These are phyloP conservation scores for Trypanosomatidae sp. DNA, from an alignment of 208 protist species.

Conservation along the genomic window DNA sequence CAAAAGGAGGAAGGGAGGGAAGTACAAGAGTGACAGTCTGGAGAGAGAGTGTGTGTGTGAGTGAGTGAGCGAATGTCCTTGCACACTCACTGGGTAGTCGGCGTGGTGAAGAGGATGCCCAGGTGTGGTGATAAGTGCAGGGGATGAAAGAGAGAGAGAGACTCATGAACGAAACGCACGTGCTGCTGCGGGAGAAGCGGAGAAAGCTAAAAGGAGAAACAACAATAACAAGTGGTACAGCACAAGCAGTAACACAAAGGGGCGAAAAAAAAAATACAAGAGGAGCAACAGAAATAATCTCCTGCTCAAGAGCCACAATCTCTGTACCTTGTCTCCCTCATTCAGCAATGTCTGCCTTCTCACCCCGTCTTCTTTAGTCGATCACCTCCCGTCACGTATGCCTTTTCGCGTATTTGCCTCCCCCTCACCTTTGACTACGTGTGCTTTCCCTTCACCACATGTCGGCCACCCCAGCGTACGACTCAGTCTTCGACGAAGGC, in stretches of 20 bases:
- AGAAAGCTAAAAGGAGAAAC: neutral
- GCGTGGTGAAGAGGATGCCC: neutral
- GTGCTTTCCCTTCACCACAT: constrained; percentile 11
- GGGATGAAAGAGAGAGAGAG: neutral
- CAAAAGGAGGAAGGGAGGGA: neutral
- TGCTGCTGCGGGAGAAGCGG: neutral
- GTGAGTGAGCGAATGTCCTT: neutral
- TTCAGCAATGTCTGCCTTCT: neutral
- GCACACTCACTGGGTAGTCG: neutral
- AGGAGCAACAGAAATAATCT: neutral
- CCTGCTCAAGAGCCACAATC: neutral
- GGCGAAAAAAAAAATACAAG: neutral
- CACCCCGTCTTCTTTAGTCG: neutral
- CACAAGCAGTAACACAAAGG: neutral
- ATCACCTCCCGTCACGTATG: neutral
- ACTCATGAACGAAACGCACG: neutral
- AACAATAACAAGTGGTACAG: neutral
- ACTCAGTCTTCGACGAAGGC: constrained; percentile 12
- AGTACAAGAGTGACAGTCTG: neutral
- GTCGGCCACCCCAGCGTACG: constrained; percentile 10
- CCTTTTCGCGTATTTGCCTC: neutral
- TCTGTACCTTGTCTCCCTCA: neutral
- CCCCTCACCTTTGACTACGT: neutral
- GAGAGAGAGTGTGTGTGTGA: too few relatives aligned
- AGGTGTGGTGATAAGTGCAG: neutral